phyloP scores from a whole-genome alignment of 2,329 filamentous ascomycete genomes.

The Sporothrix schenckii region DNA sequence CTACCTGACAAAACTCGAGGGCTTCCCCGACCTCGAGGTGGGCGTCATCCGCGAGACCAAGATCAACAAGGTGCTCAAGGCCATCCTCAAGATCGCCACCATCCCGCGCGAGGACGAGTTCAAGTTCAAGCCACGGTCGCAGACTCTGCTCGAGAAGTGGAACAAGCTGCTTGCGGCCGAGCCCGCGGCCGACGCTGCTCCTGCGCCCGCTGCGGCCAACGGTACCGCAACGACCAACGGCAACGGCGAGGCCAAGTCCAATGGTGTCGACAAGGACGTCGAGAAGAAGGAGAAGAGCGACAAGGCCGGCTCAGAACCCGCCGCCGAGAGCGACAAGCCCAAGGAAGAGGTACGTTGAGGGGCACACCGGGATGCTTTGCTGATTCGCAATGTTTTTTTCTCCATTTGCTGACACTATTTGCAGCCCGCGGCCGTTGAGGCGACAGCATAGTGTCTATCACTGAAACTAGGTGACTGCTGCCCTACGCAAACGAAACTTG shows the following conservation, averaged over 20 bases:
- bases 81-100: slow-evolving; percentile 80
- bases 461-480: not conserved
- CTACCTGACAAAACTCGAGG: slow-evolving; percentile 79
- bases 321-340: slow-evolving; percentile 33
- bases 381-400: slow-evolving; percentile 16
- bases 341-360: slow-evolving; percentile 32
- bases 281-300: slow-evolving; percentile 43
- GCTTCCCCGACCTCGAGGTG: slow-evolving; percentile 76
- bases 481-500: not conserved
- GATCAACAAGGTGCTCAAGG: slow-evolving; percentile 98
- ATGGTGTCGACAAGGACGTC: slow-evolving; percentile 46
- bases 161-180: slow-evolving; percentile 75
- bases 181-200: slow-evolving; percentile 40
- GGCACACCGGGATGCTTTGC: not conserved
- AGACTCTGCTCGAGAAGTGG: slow-evolving; percentile 83
- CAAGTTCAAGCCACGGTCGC: slow-evolving; percentile 82
- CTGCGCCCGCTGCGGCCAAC: slow-evolving; percentile 39
- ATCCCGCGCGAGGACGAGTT: slow-evolving; percentile 90
- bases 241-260: slow-evolving; percentile 43
- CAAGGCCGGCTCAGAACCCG: slow-evolving; percentile 39
- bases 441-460: slow-evolving; percentile 30
- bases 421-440: slow-evolving; percentile 34
- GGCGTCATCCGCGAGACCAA: slow-evolving; percentile 89
- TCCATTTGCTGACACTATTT: slow-evolving; percentile 5
- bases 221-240: slow-evolving; percentile 47